Evolutionary conservation across 2,329 filamentous ascomycete genomes (phyloP).

Genomic region (Amauroascus verrucosus): DNA sequence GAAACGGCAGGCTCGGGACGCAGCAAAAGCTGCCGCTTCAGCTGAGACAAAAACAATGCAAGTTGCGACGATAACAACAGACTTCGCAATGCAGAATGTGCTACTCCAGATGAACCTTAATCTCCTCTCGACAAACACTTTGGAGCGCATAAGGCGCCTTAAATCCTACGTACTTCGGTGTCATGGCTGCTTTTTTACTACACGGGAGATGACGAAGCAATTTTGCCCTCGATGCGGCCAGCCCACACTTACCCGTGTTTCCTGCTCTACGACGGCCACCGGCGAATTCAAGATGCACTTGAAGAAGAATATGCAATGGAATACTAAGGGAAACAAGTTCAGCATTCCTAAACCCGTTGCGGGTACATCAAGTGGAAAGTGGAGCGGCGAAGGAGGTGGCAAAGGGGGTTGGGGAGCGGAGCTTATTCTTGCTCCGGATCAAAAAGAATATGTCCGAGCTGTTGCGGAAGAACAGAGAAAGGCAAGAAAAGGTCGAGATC

Average conservation of each 20-base stretch:
- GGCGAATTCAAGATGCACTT: constrained; percentile 79
- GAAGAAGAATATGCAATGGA: constrained; percentile 93
- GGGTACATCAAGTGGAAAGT: constrained; percentile 69
- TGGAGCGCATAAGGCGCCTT: constrained; percentile 71
- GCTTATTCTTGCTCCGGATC: constrained; percentile 82
- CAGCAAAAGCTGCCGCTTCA: constrained; percentile 40
- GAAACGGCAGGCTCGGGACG: constrained; percentile 64
- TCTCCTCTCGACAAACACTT: constrained; percentile 60
- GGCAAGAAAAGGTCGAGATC: constrained; percentile 56
- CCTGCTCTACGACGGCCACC: constrained; percentile 69
- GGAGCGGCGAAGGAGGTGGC: constrained; percentile 57
- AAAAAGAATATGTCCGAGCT: constrained; percentile 75
- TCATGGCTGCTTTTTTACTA: constrained; percentile 82
- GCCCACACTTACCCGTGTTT: constrained; percentile 70
- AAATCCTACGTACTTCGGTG: constrained; percentile 86
- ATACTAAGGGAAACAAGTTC: constrained; percentile 82
- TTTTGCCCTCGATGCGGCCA: constrained; percentile 91
- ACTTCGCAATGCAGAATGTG: constrained; percentile 98
- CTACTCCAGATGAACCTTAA: constrained; percentile 89
- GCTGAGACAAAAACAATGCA: constrained; percentile 58
- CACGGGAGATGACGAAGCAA: constrained; percentile 74
- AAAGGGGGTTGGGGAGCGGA: constrained; percentile 78
- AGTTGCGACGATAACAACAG: constrained; percentile 83
- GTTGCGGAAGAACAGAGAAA: constrained; percentile 52
- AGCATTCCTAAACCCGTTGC: constrained; percentile 84